Conservation (phyloP, 306 rosid genomes). For the Malus fusca region DNA sequence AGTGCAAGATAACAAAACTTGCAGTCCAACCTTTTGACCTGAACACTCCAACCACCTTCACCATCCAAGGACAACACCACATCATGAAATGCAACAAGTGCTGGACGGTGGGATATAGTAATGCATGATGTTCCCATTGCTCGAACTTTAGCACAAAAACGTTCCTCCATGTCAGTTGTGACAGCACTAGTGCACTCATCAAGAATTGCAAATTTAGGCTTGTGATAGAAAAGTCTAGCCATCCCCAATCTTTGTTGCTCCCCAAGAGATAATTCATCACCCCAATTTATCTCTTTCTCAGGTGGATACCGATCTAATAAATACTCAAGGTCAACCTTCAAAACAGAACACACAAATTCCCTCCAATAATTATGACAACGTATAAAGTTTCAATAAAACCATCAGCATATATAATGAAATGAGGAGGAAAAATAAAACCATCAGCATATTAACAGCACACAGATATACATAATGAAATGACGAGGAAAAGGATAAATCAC, state of each 20-base stretch:
- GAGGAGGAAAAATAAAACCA: slow-evolving; percentile 8
- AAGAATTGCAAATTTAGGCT: slow-evolving; percentile 96
- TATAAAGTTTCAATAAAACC: slow-evolving; percentile 2
- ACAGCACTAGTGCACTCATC: slow-evolving; percentile 99
- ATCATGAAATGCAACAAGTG: slow-evolving; percentile 95
- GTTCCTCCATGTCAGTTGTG: slow-evolving; percentile 99
- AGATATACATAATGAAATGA: slow-evolving; percentile 1
- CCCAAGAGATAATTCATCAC: slow-evolving; percentile 93
- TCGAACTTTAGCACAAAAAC: slow-evolving; percentile 92
- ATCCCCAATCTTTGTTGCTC: slow-evolving; percentile 98
- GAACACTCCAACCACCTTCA: slow-evolving; percentile 99
- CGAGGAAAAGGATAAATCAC: slow-evolving; percentile 32
- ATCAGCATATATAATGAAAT: slow-evolving; percentile 3
- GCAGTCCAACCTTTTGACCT: slow-evolving; percentile 56
- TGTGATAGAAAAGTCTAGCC: slow-evolving; percentile 98
- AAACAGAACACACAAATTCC: slow-evolving; percentile 11
- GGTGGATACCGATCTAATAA: slow-evolving; percentile 82
- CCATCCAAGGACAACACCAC: slow-evolving; percentile 94
- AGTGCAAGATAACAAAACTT: slow-evolving; percentile 3
- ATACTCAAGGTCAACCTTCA: slow-evolving; percentile 95
- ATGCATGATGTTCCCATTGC: slow-evolving; percentile 99
- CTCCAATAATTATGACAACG: slow-evolving; percentile 15
- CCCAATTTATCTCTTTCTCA: slow-evolving; percentile 93
- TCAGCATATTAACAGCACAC: neutral
- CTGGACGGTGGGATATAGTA: slow-evolving; percentile 98